Base-by-base conservation (phyloP, 2,329 filamentous ascomycete genomes). In the Fusarium paranaense region DNA sequence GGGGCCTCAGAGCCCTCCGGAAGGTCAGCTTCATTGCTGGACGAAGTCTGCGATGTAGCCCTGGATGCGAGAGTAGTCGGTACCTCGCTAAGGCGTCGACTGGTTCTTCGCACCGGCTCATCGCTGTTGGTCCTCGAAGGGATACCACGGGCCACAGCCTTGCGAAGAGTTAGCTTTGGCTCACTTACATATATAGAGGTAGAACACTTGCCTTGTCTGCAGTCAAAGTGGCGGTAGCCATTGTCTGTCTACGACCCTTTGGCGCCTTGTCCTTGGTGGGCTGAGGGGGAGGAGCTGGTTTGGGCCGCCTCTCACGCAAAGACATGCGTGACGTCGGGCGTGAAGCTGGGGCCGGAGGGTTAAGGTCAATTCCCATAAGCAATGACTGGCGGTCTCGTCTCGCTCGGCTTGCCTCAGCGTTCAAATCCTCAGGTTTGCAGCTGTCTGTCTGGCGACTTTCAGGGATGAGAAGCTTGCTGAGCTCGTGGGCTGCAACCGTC, bases 401-500 rank as follows among this genome's bases (percentile, higher is more conserved):
- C 71, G 87, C 84, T 75, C 91, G 83, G 63, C 89, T 90, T 25
- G 91, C 90, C 79, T 94, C 91, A 0, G 89, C 89, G 68, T 93
- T 92, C 8, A 98, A 87, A 54, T 98, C 95, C 75, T 97, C 94
- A 10, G 92, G 88, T 35, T 87, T 92, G 82, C 89, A 94, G 83
- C 95, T 98, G 62, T 87, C 88, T 0, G 93, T 95, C 76, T 95
- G 90, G 5, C 95, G 90, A 74, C 93, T 88, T 0, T 86, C 87
- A 0, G 96, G 97, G 66, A 98, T 93, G 25, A 98, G 88, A 6
- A 97, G 82, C 80, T 94, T 95, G 78, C 91, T 94, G 14, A 98
- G 85, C 80, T 97, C 95, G 76, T 94, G 90, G 0, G 94, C 90
- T n/a, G 95, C 95, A 32, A 93, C 89, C 0, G 92, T 90, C 97